Evolutionary conservation across 306 rosid genomes (phyloP).

Genomic region (Cucurbita moschata): DNA sequence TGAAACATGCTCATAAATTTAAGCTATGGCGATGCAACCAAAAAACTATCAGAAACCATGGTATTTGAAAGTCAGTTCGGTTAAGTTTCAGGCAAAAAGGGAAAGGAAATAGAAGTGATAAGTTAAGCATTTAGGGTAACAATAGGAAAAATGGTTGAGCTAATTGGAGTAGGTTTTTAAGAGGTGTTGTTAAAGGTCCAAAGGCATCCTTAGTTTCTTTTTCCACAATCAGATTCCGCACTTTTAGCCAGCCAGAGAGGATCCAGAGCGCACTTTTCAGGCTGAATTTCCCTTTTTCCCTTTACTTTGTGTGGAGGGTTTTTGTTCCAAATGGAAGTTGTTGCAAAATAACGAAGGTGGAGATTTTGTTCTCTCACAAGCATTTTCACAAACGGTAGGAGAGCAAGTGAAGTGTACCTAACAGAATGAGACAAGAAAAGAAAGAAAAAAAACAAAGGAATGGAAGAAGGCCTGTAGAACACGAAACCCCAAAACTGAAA

Average conservation of each 20-base stretch:
- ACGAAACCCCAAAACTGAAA: conserved; percentile 31
- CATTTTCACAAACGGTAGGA: conserved; percentile 2
- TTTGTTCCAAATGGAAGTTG: not conserved
- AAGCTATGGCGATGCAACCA: not conserved
- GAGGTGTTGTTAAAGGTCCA: not conserved
- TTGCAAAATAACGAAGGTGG: not conserved
- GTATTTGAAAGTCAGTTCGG: not conserved
- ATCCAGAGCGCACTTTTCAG: not conserved
- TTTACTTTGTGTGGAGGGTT: not conserved
- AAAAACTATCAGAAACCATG: not conserved
- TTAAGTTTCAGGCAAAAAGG: not conserved
- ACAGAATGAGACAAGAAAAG: not conserved
- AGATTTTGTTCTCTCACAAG: not conserved
- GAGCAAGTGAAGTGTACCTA: conserved; percentile 2
- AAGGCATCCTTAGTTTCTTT: not conserved
- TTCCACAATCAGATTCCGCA: not conserved
- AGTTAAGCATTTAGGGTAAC: not conserved
- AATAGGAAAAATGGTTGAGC: not conserved
- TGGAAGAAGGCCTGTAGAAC: conserved; percentile 33
- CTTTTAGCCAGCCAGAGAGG: not conserved
- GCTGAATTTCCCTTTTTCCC: not conserved
- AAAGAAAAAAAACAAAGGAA: too few relatives aligned
- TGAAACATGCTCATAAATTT: not conserved
- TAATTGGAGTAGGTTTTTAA: not conserved
- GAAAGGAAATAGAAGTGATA: not conserved